Evolutionary conservation across 78 protist genomes (phyloP).

Genomic region (Dictyostelium brefeldianum): DNA sequence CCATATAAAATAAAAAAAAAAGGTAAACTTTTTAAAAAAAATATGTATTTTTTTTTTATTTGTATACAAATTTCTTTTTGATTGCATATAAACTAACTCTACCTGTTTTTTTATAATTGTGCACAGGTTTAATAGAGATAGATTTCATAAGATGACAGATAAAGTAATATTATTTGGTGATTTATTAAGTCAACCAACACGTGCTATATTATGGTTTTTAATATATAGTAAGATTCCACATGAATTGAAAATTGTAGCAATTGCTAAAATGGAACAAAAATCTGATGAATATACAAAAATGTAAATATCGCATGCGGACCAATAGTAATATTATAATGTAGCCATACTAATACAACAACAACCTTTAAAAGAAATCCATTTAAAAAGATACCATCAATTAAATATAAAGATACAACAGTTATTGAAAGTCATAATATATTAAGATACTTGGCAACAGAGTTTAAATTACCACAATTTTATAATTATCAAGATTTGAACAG

Average conservation of each 20-base stretch:
- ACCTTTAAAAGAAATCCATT: no score
- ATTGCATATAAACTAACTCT: no score
- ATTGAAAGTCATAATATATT: slow-evolving; percentile 15
- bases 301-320: no score
- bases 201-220: slow-evolving; percentile 14
- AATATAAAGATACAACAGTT: background rate
- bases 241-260: background rate
- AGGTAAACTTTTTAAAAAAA: no score
- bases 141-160: background rate
- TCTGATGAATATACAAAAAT: slow-evolving; percentile 27
- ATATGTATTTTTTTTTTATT: no score
- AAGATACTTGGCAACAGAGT: background rate
- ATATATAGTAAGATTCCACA: slow-evolving; percentile 1
- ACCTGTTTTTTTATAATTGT: no score
- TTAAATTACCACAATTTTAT: background rate
- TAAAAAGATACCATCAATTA: slow-evolving; percentile 17
- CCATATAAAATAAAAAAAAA: no score
- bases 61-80: no score
- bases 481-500: background rate
- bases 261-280: background rate
- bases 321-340: no score
- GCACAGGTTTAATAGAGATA: no score
- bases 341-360: no score
- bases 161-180: slow-evolving; percentile 4
- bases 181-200: slow-evolving; percentile 10